Base-by-base conservation (phyloP, 2,329 filamentous ascomycete species). In the Epichloe gansuensis region DNA sequence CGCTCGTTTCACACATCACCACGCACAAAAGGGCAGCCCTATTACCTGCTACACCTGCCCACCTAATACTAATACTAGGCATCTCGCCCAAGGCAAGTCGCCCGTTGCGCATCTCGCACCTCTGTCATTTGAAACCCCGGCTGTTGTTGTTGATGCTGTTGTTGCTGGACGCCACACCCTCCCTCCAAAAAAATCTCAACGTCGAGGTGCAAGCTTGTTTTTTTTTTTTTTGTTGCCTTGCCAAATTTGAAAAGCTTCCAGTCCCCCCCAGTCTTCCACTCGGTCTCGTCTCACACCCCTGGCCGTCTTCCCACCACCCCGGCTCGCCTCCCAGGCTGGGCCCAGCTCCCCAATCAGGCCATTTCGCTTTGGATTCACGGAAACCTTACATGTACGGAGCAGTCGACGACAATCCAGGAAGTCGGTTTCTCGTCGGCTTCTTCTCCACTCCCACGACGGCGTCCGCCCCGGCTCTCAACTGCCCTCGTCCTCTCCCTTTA, bases 331-430 rank as follows among this genome's bases (percentile, higher is more conserved):
- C 17, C 38, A 23, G n/a, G 37, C 37, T 41, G 46, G 48, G 43
- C 51, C 56, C 52, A 53, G 54, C 55, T 57, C 55, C 58, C 56
- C 52, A 57, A 57, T 58, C 58, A 59, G 58, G 57, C 56, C 58
- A 57, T 57, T 52, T 46, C 28, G 39, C 55, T 59, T 55, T 58
- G 53, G 54, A 28, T 42, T 35, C 12, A 43, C 48, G 41, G 23
- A 25, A 21, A 31, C 25, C 47, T 21, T 21, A 21, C 25, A 3
- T n/a, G n/a, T n/a, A n/a, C 17, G 17, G 17, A 21, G 17, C 17
- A 43, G 37, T 56, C 37, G 31, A 50, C 37, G 38, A 48, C 45
- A 49, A 49, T 52, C 51, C 51, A 48, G 51, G 23, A 43, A 43
- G 21, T 52, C 50, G 52, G 43, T 52, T 45, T 46, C 52, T 31